Conservation (phyloP, 75 land plant species). For the Picea sitchensis region DNA sequence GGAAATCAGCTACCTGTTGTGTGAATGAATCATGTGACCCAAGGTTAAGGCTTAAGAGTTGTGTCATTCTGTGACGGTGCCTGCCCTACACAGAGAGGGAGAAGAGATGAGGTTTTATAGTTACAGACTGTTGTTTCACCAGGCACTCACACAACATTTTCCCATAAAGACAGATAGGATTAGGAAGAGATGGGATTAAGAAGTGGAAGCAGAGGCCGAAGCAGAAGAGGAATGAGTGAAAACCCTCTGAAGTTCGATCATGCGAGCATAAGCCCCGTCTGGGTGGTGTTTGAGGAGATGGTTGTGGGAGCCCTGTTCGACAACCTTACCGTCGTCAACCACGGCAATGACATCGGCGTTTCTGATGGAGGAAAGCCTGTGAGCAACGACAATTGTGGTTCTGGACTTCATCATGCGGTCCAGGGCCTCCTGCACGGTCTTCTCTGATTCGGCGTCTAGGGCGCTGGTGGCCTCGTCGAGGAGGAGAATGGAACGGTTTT, state of each 20-base stretch:
- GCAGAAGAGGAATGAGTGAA: neutral
- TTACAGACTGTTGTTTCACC: too few species aligned
- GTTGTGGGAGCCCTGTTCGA: too few species aligned
- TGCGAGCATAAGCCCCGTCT: slow-evolving; percentile 57
- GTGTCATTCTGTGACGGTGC: too few species aligned
- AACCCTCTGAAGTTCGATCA: slow-evolving; percentile 60
- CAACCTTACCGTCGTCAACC: slow-evolving; percentile 60
- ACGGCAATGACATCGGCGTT: slow-evolving; percentile 74
- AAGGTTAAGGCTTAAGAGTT: too few species aligned
- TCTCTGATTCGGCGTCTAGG: slow-evolving; percentile 82
- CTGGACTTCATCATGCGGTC: slow-evolving; percentile 58
- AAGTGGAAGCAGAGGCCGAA: neutral
- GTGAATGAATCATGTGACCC: too few species aligned
- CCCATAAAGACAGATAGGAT: too few species aligned
- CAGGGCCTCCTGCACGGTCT: slow-evolving; percentile 75
- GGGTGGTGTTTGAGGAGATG: too few species aligned
- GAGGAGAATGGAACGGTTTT: too few species aligned
- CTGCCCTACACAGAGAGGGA: too few species aligned
- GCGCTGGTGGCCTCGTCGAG: slow-evolving; percentile 44
- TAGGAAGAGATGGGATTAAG: slow-evolving; percentile 7
- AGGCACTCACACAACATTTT: too few species aligned
- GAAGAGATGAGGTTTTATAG: too few species aligned
- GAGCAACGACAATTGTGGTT: slow-evolving; percentile 77
- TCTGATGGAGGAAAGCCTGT: slow-evolving; percentile 65
- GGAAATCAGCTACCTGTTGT: too few species aligned